Evolutionary conservation across 2,329 filamentous ascomycete genomes (phyloP), one percentile per base, ranked within the genome.

Genomic region (Dryadomyces quercus-mongolicae): DNA sequence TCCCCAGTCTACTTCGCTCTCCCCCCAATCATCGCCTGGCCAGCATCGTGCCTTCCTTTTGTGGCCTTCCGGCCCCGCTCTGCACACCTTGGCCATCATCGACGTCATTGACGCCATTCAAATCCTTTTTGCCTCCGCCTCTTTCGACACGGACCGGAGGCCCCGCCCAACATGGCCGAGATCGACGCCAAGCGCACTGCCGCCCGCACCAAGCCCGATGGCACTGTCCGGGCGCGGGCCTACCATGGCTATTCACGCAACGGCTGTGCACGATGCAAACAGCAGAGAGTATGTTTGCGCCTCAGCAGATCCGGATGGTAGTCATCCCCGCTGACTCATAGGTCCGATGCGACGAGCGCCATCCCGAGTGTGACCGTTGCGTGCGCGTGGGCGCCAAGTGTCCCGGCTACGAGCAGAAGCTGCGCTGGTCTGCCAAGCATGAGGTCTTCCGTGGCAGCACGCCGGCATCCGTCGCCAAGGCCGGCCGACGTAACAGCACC

Each of bases 401-500:
- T 56, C 72, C 72, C 36, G 72, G 72, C 6, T 74, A 73, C 51
- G 68, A 68, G 59, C 71, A 72, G 61, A 69, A 68, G 51, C 60
- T 74, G 47, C 71, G 71, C 51, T 75, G 72, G 72, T 73, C 70
- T 10, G 71, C 69, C 49, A 75, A 74, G 58, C 72, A 74, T 61
- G 71, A 74, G 59, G 66, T 72, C n/a, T 56, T 59, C 20, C 51
- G 43, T 22, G 18, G 36, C 45, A 31, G 20, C 38, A 34, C 21
- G 22, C 38, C 52, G 15, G 36, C 48, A 1, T 7, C 25, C 12
- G 31, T 40, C 18, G 9, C 18, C 34, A 45, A 52, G 22, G 18
- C 44, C 15, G 16, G 43, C 44, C 12, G 5, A 8, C 42, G 18
- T n/a, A n/a, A n/a, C n/a, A n/a, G n/a, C n/a, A n/a, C n/a, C n/a